Percentiles rank a stretch among this genome's conserved stretches.
Conservation (phyloP, 148 eudicot genomes). For the Fallopia convolvulus region DNA sequence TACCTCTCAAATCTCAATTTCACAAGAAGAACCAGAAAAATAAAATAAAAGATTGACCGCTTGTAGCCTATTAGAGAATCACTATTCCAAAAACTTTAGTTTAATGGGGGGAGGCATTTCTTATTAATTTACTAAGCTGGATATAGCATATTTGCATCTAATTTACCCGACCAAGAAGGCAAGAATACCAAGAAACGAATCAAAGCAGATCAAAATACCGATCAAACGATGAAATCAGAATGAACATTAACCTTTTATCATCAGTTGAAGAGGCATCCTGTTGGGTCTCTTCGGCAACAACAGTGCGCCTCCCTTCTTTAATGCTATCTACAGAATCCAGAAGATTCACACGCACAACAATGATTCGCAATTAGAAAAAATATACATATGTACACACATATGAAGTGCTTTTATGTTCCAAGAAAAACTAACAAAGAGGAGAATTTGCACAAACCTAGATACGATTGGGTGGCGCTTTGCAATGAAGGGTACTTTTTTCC, state of each 20-base stretch:
- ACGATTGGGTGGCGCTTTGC: slow-evolving; percentile 64
- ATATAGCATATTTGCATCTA: neutral
- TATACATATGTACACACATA: neutral
- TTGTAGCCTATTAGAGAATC: neutral
- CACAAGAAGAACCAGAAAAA: neutral
- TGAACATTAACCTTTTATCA: slow-evolving; percentile 25
- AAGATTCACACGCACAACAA: neutral
- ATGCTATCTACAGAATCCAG: slow-evolving; percentile 34
- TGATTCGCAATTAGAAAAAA: neutral
- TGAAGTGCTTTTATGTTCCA: neutral
- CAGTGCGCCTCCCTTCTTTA: slow-evolving; percentile 47
- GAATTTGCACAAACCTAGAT: slow-evolving; percentile 43
- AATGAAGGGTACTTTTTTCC: slow-evolving; percentile 58
- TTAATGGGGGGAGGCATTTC: neutral
- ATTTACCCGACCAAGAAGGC: neutral
- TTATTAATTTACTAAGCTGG: neutral
- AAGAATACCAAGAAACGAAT: neutral
- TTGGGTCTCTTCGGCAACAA: slow-evolving; percentile 17
- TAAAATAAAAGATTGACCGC: neutral
- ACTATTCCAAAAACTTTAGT: neutral
- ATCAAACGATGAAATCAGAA: neutral
- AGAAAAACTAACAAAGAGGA: neutral
- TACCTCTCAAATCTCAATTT: neutral
- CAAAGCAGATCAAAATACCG: neutral
- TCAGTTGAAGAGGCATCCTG: slow-evolving; percentile 20